Evolutionary conservation across 768 basidiomycete species (phyloP).

Genomic region (Kondoa malvinella): DNA sequence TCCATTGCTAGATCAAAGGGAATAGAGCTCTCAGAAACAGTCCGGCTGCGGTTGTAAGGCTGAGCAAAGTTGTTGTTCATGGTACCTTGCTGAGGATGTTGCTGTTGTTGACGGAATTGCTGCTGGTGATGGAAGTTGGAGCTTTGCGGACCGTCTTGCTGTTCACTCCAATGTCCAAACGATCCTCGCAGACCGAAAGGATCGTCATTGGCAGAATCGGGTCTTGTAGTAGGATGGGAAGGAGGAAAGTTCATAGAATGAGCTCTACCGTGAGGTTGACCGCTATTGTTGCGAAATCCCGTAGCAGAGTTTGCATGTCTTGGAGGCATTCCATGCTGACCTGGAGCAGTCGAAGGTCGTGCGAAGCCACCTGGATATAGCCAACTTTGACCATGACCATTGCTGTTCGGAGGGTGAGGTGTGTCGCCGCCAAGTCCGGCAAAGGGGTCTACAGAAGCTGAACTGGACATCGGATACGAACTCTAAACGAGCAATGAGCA

Average conservation of each 20-base stretch:
- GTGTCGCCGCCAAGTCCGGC: background rate
- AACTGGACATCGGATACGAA: background rate
- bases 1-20: background rate
- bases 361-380: no score
- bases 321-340: background rate
- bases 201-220: background rate
- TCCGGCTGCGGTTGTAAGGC: background rate
- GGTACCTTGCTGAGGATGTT: background rate
- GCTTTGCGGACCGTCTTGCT: background rate
- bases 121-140: background rate
- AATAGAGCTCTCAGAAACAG: background rate
- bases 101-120: background rate
- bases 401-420: no score
- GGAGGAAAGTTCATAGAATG: background rate
- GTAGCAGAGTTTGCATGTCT: background rate
- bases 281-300: background rate
- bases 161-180: background rate
- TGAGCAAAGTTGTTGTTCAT: no score
- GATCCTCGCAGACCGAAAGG: background rate
- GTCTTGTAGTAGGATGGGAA: background rate
- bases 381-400: no score
- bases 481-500: background rate
- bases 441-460: background rate
- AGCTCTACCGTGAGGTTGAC: background rate
- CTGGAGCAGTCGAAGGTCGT: no score